phyloP scores from a whole-genome alignment of 73 alveolate species.

The Effrenium voratum region DNA sequence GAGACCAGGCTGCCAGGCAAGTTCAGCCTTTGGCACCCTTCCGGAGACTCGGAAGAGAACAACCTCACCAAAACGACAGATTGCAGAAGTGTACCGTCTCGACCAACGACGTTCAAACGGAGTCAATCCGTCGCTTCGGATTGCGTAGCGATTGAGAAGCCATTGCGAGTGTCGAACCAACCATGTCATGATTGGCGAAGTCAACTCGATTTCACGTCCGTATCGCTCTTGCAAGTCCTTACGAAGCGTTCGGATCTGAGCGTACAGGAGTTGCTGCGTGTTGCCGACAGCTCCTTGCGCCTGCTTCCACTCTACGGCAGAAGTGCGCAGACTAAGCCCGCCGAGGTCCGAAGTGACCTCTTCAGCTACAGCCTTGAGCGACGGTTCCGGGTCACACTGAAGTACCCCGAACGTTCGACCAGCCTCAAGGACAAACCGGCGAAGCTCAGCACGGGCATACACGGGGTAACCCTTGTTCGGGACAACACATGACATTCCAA shows the following conservation, averaged over 20 bases:
- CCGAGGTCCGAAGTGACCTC: conserved; percentile 41
- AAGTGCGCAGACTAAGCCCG: not conserved
- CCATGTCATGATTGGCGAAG: conserved; percentile 15
- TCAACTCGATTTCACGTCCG: not conserved
- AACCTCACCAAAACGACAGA: not conserved
- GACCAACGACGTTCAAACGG: conserved; percentile 22
- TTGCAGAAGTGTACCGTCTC: conserved; percentile 12
- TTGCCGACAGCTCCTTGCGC: conserved; percentile 57
- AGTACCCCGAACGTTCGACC: not conserved
- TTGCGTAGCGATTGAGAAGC: not conserved
- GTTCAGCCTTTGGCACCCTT: conserved; percentile 11
- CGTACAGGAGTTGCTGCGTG: conserved; percentile 33
- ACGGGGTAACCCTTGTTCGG: not conserved
- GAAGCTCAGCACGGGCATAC: conserved; percentile 27
- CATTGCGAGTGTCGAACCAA: conserved; percentile 24
- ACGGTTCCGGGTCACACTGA: not conserved
- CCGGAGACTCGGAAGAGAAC: conserved; percentile 12
- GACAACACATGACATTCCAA: not conserved
- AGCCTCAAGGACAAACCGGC: conserved; percentile 10
- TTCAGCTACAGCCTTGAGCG: not conserved
- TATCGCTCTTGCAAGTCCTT: not conserved
- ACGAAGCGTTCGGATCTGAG: conserved; percentile 33
- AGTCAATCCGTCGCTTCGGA: not conserved
- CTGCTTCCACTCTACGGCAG: conserved; percentile 27
- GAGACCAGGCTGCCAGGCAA: not conserved